Conservation (phyloP, 306 rosid species). For the Cotoneaster glaucophyllus region DNA sequence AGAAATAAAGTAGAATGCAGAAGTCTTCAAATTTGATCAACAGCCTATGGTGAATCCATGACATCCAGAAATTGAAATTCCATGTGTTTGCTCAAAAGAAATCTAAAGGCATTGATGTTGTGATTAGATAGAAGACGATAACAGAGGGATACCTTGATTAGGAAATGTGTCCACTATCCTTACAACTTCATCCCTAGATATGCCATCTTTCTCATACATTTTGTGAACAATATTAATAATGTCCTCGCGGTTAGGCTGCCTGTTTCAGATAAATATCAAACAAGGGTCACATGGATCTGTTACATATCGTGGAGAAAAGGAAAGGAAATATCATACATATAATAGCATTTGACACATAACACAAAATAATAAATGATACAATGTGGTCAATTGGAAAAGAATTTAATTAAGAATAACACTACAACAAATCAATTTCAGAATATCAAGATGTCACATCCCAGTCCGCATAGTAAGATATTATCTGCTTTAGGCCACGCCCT, state of each 20-base stretch:
- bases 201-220: constrained; percentile 89
- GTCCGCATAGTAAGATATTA: no score
- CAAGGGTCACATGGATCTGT: constrained; percentile 9
- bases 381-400: neutral
- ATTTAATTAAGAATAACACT: neutral
- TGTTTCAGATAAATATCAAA: constrained; percentile 45
- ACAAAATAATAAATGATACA: neutral
- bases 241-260: constrained; percentile 91
- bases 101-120: neutral
- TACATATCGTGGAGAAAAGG: neutral
- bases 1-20: neutral
- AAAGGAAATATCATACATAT: neutral
- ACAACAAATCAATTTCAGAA: neutral
- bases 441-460: neutral
- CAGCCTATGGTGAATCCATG: neutral
- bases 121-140: neutral
- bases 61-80: neutral
- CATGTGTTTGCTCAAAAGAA: neutral
- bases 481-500: no score
- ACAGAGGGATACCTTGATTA: constrained; percentile 61
- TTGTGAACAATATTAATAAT: constrained; percentile 74
- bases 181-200: constrained; percentile 62
- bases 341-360: neutral
- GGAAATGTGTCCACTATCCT: constrained; percentile 68
- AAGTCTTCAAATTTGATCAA: neutral